Evolutionary conservation across 106 monocot genomes (phyloP).

Genomic region (Agapanthus africanus): DNA sequence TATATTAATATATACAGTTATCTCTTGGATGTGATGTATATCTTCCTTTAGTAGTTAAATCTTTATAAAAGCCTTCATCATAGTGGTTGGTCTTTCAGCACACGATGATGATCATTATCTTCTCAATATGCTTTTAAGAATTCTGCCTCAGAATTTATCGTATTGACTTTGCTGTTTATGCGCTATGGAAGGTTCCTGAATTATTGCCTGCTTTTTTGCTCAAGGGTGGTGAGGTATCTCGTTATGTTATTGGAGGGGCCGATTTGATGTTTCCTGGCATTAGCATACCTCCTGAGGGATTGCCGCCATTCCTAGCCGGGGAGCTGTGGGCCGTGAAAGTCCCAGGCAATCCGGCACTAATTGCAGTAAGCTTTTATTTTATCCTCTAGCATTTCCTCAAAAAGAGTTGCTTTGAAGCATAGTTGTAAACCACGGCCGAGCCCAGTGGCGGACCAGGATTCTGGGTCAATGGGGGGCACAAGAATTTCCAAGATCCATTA

Average conservation of each 20-base stretch:
- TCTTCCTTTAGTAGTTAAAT: not conserved
- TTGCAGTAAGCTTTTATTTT: slow-evolving; percentile 57
- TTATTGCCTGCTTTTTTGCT: slow-evolving; percentile 83
- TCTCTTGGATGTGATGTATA: not conserved
- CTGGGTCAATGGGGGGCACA: no score
- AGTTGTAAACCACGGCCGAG: no score
- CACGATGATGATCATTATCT: not conserved
- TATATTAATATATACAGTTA: not conserved
- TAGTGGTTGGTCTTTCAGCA: not conserved
- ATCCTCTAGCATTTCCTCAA: not conserved
- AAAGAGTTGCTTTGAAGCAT: no score
- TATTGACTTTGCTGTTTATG: slow-evolving; percentile 64
- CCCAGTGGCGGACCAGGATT: no score
- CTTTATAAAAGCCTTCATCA: not conserved
- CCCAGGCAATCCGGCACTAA: slow-evolving; percentile 88
- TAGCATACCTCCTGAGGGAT: slow-evolving; percentile 74
- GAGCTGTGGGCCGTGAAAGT: slow-evolving; percentile 90
- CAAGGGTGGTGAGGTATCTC: slow-evolving; percentile 89
- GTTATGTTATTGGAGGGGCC: slow-evolving; percentile 85
- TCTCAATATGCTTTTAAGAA: not conserved
- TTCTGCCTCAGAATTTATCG: not conserved
- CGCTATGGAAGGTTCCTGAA: slow-evolving; percentile 89
- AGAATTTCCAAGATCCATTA: no score
- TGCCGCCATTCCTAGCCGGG: slow-evolving; percentile 72
- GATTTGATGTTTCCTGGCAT: slow-evolving; percentile 99